phyloP scores from a whole-genome alignment of 139 green algal genomes.

The Chlorella vulgaris region DNA sequence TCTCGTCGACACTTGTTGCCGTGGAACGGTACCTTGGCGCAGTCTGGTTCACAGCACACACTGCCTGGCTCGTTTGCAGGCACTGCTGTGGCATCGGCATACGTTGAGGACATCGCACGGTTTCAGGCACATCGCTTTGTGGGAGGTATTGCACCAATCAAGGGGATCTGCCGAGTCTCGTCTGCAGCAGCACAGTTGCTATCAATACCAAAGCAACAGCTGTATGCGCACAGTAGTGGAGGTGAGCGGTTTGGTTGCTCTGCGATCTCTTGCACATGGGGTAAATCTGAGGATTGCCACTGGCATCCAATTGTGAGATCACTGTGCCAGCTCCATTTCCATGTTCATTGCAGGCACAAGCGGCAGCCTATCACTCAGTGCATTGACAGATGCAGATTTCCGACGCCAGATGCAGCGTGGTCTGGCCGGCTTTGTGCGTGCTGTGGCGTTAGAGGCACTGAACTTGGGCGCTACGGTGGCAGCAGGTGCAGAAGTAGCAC shows the following conservation, averaged over 20 bases:
- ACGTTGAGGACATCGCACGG: slow-evolving; percentile 59
- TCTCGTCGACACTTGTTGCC: no score
- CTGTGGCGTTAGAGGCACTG: slow-evolving; percentile 54
- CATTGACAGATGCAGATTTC: slow-evolving; percentile 18
- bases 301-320: background rate
- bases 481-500: slow-evolving; percentile 50
- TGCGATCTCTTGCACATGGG: background rate
- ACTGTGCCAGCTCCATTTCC: background rate
- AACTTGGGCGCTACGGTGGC: slow-evolving; percentile 48
- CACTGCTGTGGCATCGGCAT: slow-evolving; percentile 50
- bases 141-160: slow-evolving; percentile 65
- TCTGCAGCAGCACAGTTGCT: slow-evolving; percentile 54
- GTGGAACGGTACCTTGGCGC: no score
- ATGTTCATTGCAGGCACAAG: background rate
- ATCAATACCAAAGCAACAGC: slow-evolving; percentile 47
- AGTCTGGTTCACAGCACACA: background rate
- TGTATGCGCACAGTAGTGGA: slow-evolving; percentile 10
- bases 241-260: background rate
- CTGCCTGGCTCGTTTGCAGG: slow-evolving; percentile 16
- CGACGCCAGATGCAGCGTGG: slow-evolving; percentile 41
- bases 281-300: no score
- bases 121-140: slow-evolving; percentile 79
- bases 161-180: slow-evolving; percentile 53
- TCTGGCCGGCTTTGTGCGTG: slow-evolving; percentile 44
- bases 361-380: background rate